phyloP scores from a whole-genome alignment of 2,329 filamentous ascomycete genomes.

The Colletotrichum trifolii region DNA sequence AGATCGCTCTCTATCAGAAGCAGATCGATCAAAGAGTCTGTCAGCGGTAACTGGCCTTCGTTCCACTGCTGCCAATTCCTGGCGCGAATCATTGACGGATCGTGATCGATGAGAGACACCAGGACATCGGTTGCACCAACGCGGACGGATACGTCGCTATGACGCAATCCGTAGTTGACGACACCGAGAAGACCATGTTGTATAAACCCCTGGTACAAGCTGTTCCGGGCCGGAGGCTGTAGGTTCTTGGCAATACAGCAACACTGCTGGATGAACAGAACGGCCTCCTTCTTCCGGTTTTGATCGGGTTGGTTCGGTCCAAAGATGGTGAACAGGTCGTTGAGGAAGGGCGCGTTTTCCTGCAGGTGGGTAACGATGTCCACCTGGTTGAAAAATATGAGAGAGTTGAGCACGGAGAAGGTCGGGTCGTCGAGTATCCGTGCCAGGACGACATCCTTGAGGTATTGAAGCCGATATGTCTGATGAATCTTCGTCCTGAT shows the following conservation, averaged over 20 bases:
- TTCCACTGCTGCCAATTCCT: constrained; percentile 93
- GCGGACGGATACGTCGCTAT: constrained; percentile 84
- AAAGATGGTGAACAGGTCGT: constrained; percentile 90
- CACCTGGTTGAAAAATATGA: constrained; percentile 99
- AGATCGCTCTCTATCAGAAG: constrained; percentile 91
- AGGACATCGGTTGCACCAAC: constrained; percentile 95
- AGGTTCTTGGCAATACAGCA: constrained; percentile 94
- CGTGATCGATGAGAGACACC: constrained; percentile 94
- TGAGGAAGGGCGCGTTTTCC: constrained; percentile 79
- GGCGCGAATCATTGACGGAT: constrained; percentile 91
- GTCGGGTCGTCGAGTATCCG: constrained; percentile 97
- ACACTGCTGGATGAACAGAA: constrained; percentile 96
- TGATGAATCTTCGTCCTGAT: constrained; percentile 94
- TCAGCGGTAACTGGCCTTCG: constrained; percentile 86
- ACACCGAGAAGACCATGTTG: constrained; percentile 87
- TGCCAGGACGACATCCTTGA: constrained; percentile 98
- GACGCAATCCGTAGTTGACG: constrained; percentile 90
- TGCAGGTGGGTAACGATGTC: constrained; percentile 98
- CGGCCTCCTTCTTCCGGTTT: constrained; percentile 89
- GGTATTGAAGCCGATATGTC: constrained; percentile 94
- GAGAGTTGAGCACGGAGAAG: constrained; percentile 94
- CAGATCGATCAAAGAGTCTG: constrained; percentile 92
- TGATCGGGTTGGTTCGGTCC: constrained; percentile 70
- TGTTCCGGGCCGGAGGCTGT: constrained; percentile 82
- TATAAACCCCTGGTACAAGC: constrained; percentile 91